Evolutionary conservation across 106 monocot species (phyloP), one percentile per base, ranked within the genome.

Genomic region (Acorus calamus): DNA sequence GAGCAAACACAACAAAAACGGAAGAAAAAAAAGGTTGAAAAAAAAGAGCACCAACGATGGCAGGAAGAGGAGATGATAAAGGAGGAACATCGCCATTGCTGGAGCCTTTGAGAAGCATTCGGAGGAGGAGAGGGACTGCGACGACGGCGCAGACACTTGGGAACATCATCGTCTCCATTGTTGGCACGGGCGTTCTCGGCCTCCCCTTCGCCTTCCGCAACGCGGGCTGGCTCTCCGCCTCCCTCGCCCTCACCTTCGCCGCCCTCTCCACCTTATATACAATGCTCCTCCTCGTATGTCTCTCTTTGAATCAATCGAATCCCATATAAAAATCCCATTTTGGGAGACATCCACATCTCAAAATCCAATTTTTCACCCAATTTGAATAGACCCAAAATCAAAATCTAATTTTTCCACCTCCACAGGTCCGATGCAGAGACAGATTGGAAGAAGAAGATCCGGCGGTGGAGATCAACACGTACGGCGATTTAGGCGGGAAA

Each of bases 401-500:
- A 42, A 7, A 8, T 43, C 53, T 50, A 47, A 52, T 64, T 48
- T 62, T 57, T 55, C 42, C 9, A 10, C 50, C 12, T 79, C 41
- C 47, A 51, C 71, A 89, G 94, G 66, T 89, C 3, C 72, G 90
- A 54, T 94, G 94, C 83, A 79, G 86, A 69, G 79, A 87, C 51
- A 82, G 61, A 62, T 49, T 86, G 64, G 69, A 80, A 76, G 88
- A 74, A 71, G 68, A 55, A 66, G 56, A 72, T 28, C 68, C 73
- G 69, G 42, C 66, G 28, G 46, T 46, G 4, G 44, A 63, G 56
- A 74, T 80, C 50, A 68, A 74, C 11, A 86, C 75, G 52, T 94
- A 89, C 66, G 89, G 94, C 0, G 94, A 89, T 78, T 66, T 94
- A 64, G 94, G 94, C 46, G 81, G 47, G 45, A 82, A 72, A 66